A percentile compares a stretch with the other conserved stretches of the same genome.
Evolutionary conservation across 208 protist genomes (phyloP).

Genomic region (Trypanosoma mega): DNA sequence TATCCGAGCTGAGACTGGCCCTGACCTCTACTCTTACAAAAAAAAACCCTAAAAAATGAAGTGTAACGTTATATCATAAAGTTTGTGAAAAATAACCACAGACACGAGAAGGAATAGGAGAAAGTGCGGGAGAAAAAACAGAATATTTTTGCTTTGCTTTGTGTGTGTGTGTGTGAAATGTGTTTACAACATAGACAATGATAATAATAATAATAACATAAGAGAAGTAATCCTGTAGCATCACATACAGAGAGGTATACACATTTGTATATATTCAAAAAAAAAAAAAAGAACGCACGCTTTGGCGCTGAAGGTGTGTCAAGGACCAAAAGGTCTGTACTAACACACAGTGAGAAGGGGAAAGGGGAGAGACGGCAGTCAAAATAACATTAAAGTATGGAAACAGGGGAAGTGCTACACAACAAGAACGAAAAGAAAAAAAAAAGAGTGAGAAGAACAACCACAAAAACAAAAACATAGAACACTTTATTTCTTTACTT

Average conservation of each 20-base stretch:
- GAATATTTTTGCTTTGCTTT: neutral
- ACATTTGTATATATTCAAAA: conserved; percentile 8
- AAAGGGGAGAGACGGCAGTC: too few species aligned
- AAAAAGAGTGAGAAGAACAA: neutral
- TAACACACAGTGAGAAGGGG: too few species aligned
- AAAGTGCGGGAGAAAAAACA: too few species aligned
- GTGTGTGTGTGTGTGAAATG: neutral
- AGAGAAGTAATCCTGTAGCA: conserved; percentile 2
- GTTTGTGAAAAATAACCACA: neutral
- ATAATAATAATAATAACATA: conserved; percentile 2
- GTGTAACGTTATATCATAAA: too few species aligned
- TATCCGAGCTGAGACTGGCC: too few species aligned
- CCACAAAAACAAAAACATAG: neutral
- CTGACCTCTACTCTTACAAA: too few species aligned
- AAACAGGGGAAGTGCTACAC: neutral
- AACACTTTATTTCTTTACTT: conserved; percentile 4
- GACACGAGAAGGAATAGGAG: neutral
- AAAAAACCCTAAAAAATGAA: too few species aligned
- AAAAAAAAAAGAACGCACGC: neutral
- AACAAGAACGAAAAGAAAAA: conserved; percentile 6
- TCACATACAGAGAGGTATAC: neutral
- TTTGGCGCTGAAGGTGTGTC: too few species aligned
- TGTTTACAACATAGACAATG: neutral
- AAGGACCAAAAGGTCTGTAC: too few species aligned
- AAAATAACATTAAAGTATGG: too few species aligned